A percentile compares a stretch with the other conserved stretches of the same genome.
phyloP scores from a whole-genome alignment of 208 protist species.

The Borovskyia barvae region DNA sequence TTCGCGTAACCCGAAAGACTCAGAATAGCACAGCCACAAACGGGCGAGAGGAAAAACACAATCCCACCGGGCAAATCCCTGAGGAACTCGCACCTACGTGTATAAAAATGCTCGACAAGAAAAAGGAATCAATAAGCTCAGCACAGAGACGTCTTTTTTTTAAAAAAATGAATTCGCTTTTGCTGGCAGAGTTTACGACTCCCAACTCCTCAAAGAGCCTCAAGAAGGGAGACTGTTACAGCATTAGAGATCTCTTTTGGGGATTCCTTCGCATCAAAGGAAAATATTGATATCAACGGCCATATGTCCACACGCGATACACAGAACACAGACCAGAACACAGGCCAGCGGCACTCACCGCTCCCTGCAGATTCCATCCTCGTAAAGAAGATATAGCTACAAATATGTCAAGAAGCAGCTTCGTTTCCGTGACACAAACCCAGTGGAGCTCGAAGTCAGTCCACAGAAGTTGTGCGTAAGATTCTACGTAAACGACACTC shows the following conservation, averaged over 20 bases:
- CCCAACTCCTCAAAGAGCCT: no score
- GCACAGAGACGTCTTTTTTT: no score
- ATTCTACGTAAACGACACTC: conserved; percentile 72
- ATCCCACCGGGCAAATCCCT: no score
- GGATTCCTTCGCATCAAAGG: no score
- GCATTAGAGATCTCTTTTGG: neutral
- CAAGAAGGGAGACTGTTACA: no score
- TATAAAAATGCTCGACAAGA: conserved; percentile 1
- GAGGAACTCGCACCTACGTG: neutral
- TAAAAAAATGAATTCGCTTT: no score
- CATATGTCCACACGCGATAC: conserved; percentile 92
- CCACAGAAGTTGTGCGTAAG: conserved; percentile 84
- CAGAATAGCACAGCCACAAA: no score
- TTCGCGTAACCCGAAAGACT: no score
- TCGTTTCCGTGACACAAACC: conserved; percentile 86
- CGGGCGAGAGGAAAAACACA: no score
- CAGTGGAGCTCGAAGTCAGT: conserved; percentile 90
- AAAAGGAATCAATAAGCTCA: neutral
- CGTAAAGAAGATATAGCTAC: conserved; percentile 65
- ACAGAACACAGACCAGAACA: conserved; percentile 85
- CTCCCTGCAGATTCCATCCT: conserved; percentile 62
- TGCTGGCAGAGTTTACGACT: no score
- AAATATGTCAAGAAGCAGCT: conserved; percentile 88
- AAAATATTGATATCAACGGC: no score
- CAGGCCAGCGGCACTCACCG: conserved; percentile 75